Percentiles rank a stretch among this genome's conserved stretches.
These are phyloP conservation scores for Fraxinus americana DNA, from an alignment of 257 asterid species.

Conservation along the genomic window DNA sequence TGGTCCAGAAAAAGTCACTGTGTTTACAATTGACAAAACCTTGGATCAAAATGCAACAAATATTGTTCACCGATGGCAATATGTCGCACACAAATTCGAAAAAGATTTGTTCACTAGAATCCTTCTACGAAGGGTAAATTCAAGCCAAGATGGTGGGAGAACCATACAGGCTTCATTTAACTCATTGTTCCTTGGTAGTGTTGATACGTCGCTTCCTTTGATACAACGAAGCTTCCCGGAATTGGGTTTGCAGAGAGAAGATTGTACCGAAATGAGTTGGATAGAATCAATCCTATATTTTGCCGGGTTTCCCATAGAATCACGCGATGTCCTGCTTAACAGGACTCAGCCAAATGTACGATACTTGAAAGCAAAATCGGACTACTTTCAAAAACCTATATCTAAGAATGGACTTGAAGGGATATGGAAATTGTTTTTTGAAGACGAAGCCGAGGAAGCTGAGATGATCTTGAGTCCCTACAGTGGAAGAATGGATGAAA, in stretches of 20 bases:
- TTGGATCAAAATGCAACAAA: conserved; percentile 1
- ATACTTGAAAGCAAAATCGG: conserved; percentile 14
- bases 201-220: background rate
- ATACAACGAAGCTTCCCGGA: background rate
- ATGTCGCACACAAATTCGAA: background rate
- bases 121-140: background rate
- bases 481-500: too few relatives aligned
- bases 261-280: background rate
- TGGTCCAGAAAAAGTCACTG: background rate
- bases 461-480: too few relatives aligned
- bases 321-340: background rate
- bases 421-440: too few relatives aligned
- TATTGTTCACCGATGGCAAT: conserved; percentile 3
- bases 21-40: background rate
- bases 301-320: background rate
- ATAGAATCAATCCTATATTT: background rate
- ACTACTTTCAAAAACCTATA: conserved; percentile 14
- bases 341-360: background rate
- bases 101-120: background rate
- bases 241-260: background rate
- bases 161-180: background rate
- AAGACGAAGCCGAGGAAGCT: too few relatives aligned
- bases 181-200: background rate
- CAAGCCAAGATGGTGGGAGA: background rate
- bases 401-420: background rate